Evolutionary conservation across 352 stramenopile genomes (phyloP).

Genomic region (Phytophthora cactorum): DNA sequence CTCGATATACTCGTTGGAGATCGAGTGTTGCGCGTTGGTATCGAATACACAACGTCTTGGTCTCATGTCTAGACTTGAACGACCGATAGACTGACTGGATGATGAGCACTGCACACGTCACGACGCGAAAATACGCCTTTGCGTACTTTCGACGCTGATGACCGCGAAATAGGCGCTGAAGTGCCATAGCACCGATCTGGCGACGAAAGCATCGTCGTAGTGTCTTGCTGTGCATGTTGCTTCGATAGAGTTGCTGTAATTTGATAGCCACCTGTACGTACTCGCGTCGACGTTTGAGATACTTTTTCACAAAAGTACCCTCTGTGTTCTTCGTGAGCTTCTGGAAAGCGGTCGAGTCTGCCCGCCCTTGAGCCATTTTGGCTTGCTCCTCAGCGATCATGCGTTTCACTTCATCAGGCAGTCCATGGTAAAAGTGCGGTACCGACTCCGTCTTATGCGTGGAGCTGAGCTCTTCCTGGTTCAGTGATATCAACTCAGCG

Average conservation of each 20-base stretch:
- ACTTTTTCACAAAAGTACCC: constrained; percentile 56
- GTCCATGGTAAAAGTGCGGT: constrained; percentile 83
- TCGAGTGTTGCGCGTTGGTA: constrained; percentile 39
- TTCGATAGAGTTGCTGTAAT: constrained; percentile 59
- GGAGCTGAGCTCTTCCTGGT: constrained; percentile 45
- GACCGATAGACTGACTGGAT: constrained; percentile 77
- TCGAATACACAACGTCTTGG: constrained; percentile 29
- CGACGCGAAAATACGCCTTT: constrained; percentile 54
- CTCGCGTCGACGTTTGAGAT: constrained; percentile 62
- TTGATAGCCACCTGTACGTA: constrained; percentile 50
- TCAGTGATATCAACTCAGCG: constrained; percentile 44
- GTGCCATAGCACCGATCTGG: constrained; percentile 50
- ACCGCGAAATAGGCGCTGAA: constrained; percentile 70
- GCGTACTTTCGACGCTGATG: constrained; percentile 57
- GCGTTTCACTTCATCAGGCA: constrained; percentile 74
- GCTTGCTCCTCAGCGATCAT: constrained; percentile 71
- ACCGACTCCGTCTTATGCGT: constrained; percentile 36
- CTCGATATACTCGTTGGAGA: constrained; percentile 68
- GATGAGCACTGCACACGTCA: constrained; percentile 59
- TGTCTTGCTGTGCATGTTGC: constrained; percentile 53
- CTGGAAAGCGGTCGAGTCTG: constrained; percentile 24
- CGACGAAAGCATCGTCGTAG: constrained; percentile 48
- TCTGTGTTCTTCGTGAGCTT: constrained; percentile 70
- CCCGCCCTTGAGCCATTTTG: constrained; percentile 21
- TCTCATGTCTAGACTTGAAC: constrained; percentile 49